Evolutionary conservation across 139 green algal species (phyloP), one percentile per base, ranked within the genome.

Genomic region (Chlorella sp.): DNA sequence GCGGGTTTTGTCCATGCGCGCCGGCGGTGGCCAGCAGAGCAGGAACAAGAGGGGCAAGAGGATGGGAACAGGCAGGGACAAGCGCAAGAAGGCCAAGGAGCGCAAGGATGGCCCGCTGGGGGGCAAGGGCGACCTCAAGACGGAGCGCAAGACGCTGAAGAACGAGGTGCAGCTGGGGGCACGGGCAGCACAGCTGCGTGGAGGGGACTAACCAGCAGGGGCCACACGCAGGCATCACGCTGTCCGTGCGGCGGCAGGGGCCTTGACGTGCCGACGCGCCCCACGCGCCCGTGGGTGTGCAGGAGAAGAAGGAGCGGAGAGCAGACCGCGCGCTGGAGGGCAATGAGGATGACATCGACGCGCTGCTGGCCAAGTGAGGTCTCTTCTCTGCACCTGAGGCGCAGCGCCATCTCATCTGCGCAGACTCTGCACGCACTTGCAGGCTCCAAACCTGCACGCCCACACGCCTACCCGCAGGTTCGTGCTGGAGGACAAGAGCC

Each of bases 281-380:
- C n/a, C n/a, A 55, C 42, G 10, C 55, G 20, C 55, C 20, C 27
- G 55, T 29, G 6, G 20, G 17, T 55, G 42, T 17, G n/a, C 67
- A 89, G 64, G 73, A 51, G 20, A 92, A 91, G 62, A 83, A 86
- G 26, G 72, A 88, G 61, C 77, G 84, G 2, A 73, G 89, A 6
- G 69, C 78, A 0, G 70, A 80, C 1, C 87, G 85, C 60, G 30
- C 35, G 31, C 49, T 86, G 22, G 72, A 77, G 5, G 75, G 80
- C 1, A 83, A 90, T 31, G 92, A 97, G 74, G 92, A 97, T 61
- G 90, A 97, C 83, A 88, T 97, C 31, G 93, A 97, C 64, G 90
- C 90, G 0, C 71, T 97, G 66, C 81, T 98, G 36, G 81, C 82
- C 10, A 78, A 87, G 74, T 92, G 96, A 69, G 82, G 35, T 55